Conservation (phyloP, 2,329 filamentous ascomycete species). For the Orbilia ellipsospora region DNA sequence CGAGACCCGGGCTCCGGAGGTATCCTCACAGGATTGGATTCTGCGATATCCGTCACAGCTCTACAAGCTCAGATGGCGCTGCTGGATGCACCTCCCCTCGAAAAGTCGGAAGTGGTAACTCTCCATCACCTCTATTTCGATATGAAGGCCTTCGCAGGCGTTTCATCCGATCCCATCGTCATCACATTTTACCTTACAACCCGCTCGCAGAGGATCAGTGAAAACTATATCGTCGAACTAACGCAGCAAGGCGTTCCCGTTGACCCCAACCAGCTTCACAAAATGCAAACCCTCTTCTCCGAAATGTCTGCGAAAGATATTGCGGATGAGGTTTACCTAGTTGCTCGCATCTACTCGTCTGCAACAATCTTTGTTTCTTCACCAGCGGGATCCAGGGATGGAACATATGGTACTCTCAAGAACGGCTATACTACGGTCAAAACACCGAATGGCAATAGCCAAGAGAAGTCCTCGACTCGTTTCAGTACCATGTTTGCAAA, state of each 20-base stretch:
- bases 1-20: conserved; percentile 86
- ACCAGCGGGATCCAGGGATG: conserved; percentile 63
- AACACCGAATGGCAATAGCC: conserved; percentile 26
- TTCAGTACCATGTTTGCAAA: conserved; percentile 54
- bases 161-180: conserved; percentile 78
- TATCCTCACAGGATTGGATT: conserved; percentile 90
- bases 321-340: conserved; percentile 80
- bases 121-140: conserved; percentile 86
- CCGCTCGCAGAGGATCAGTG: conserved; percentile 78
- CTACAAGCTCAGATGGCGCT: conserved; percentile 97
- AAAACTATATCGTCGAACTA: conserved; percentile 83
- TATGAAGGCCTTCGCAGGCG: conserved; percentile 81
- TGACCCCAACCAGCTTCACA: conserved; percentile 72
- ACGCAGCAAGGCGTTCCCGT: conserved; percentile 78
- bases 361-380: conserved; percentile 58
- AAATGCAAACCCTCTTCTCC: conserved; percentile 85
- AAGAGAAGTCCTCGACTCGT: conserved; percentile 33
- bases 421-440: conserved; percentile 45
- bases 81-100: conserved; percentile 80
- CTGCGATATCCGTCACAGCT: conserved; percentile 87
- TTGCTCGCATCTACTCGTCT: conserved; percentile 78
- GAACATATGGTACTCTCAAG: conserved; percentile 47
- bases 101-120: conserved; percentile 74
- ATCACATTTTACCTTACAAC: conserved; percentile 81
- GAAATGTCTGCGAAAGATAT: conserved; percentile 83